A percentile compares a stretch with the other conserved stretches of the same genome.
These are phyloP conservation scores for Tarenaya hassleriana DNA, from an alignment of 345 rosid species.

Conservation along the genomic window DNA sequence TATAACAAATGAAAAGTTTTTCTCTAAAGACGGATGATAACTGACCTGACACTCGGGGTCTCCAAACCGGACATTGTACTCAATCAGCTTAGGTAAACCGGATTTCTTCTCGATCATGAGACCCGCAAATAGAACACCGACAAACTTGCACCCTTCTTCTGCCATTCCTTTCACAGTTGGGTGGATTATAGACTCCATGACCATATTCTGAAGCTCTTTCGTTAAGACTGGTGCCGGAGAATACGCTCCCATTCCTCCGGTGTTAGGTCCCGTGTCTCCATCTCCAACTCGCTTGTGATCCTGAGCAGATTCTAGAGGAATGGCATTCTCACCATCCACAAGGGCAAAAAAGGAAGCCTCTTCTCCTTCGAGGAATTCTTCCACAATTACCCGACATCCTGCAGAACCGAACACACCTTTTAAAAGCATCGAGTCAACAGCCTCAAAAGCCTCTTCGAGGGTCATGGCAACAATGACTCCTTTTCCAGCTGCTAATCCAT, in stretches of 20 bases:
- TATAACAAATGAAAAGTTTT: background rate
- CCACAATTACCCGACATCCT: slow-evolving; percentile 64
- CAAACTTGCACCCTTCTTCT: slow-evolving; percentile 83
- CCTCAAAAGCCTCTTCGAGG: slow-evolving; percentile 74
- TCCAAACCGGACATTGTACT: slow-evolving; percentile 96
- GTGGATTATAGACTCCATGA: slow-evolving; percentile 76
- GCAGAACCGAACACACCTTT: slow-evolving; percentile 80
- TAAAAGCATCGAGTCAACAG: slow-evolving; percentile 85
- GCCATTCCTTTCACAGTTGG: slow-evolving; percentile 94
- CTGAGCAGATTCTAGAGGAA: slow-evolving; percentile 90
- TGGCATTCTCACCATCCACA: slow-evolving; percentile 91
- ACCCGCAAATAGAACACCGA: slow-evolving; percentile 89
- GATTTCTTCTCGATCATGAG: slow-evolving; percentile 92
- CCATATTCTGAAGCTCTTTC: slow-evolving; percentile 54
- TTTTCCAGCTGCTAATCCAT: slow-evolving; percentile 96
- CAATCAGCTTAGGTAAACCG: slow-evolving; percentile 90
- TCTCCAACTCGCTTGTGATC: slow-evolving; percentile 97
- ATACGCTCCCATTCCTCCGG: slow-evolving; percentile 98
- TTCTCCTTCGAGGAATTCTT: slow-evolving; percentile 88
- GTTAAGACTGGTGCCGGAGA: slow-evolving; percentile 88
- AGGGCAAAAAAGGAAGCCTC: slow-evolving; percentile 92
- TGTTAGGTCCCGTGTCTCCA: slow-evolving; percentile 92
- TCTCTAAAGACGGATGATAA: slow-evolving; percentile 1
- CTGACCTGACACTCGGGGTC: slow-evolving; percentile 98
- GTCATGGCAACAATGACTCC: slow-evolving; percentile 83